These are phyloP conservation scores for Ophiostoma pallidulum DNA, from an alignment of 2,329 filamentous ascomycete species.

Conservation along the genomic window DNA sequence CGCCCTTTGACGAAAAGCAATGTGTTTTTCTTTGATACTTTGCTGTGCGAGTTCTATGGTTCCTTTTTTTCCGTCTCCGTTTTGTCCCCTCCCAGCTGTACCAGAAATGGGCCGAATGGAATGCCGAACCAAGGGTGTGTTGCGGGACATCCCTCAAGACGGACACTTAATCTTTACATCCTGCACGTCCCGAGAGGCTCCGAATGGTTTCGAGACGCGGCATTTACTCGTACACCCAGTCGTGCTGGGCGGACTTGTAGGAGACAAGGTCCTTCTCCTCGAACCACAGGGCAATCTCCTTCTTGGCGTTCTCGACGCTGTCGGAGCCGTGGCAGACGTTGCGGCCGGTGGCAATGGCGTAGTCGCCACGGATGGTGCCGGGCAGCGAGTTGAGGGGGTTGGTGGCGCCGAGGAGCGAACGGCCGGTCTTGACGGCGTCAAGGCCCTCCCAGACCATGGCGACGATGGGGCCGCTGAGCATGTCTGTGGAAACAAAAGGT, in stretches of 20 bases:
- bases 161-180: no score
- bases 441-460: conserved; percentile 99
- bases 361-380: conserved; percentile 95
- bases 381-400: conserved; percentile 92
- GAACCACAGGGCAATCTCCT: conserved; percentile 99
- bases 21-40: no score
- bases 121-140: no score
- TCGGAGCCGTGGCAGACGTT: conserved; percentile 99
- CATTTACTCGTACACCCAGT: conserved; percentile 85
- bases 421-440: conserved; percentile 98
- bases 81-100: no score
- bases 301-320: conserved; percentile 96
- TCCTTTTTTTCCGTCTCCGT: no score
- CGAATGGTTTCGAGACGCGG: no score
- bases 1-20: no score
- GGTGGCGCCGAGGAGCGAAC: conserved; percentile 92
- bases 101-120: no score
- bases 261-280: conserved; percentile 71
- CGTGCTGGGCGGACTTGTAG: conserved; percentile 76
- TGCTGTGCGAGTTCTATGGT: no score
- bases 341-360: conserved; percentile 78
- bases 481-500: conserved; percentile 52
- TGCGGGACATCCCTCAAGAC: no score
- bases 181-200: no score
- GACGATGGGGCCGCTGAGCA: conserved; percentile 91